Evolutionary conservation across 2,329 filamentous ascomycete genomes (phyloP), one percentile per base, ranked within the genome.

Genomic region (Ophiosphaerella korrae): DNA sequence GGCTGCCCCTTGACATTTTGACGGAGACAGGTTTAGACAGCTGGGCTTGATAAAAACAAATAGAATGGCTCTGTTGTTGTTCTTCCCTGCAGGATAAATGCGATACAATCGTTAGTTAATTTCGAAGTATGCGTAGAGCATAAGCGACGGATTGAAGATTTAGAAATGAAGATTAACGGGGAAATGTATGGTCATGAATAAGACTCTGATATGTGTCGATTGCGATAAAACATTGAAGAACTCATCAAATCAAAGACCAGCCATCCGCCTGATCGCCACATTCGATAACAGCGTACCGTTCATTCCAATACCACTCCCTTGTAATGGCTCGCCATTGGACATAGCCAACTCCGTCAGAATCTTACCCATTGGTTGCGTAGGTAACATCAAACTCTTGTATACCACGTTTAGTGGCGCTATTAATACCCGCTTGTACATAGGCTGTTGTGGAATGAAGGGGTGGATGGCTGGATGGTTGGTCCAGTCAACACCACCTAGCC

Each of bases 401-500:
- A 75, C n/a, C 0, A 68, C 57, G 11, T 58, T 60, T 26, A 75
- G 16, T 9, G 50, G 55, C 8, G n/a, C 16, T 8, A 58, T 54
- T 48, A 50, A 50, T 47, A n/a, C 39, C 52, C 50, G 67, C 46
- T 57, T 66, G 43, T 55, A 70, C 35, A 51, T 14, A 2, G 58
- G 45, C n/a, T 63, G 66, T n/a, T 56, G 42, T 11, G 72, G 64
- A 7, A 73, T 57, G 50, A 63, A 75, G 2, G 64, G 51, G 31
- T 74, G 63, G 32, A 80, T 76, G 59, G 75, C 74, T 14, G 70
- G 57, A 53, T 80, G 76, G 1, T 61, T 43, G 2, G 55, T 57
- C 50, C 62, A 63, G 41, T 91, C 88, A 9, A 91, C 82, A 7
- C 74, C 80, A 0, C 66, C 83, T 0, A 88, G 86, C 0, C 88